phyloP scores from a whole-genome alignment of 495 filamentous ascomycete species.

The Podospora sp. region DNA sequence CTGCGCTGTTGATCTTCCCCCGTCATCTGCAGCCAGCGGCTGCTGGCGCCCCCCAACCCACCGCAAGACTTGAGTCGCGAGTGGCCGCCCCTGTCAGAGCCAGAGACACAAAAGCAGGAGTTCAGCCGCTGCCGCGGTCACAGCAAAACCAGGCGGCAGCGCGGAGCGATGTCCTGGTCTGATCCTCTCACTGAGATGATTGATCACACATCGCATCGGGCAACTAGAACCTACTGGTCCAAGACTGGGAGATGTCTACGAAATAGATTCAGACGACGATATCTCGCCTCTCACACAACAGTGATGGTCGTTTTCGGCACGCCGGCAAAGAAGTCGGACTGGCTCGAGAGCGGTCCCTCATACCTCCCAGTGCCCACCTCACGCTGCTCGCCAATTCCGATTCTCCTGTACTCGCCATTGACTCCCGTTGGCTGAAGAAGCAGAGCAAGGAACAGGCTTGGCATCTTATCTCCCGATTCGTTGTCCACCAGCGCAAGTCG shows the following conservation, averaged over 20 bases:
- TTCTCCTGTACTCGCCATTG: constrained; percentile 2
- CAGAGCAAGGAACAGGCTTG: background rate
- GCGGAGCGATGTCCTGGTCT: too few relatives aligned
- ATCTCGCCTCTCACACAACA: background rate
- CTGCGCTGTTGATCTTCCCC: background rate
- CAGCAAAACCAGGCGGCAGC: too few relatives aligned
- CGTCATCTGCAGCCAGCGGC: background rate
- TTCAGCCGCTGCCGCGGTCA: background rate
- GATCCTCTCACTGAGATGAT: too few relatives aligned
- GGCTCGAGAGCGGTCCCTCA: background rate
- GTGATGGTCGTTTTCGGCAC: background rate
- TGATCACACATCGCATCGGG: too few relatives aligned
- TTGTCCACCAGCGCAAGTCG: background rate
- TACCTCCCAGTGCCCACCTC: constrained; percentile 2
- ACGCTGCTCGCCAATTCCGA: constrained; percentile 8
- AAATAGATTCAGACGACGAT: background rate
- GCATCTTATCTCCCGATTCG: background rate
- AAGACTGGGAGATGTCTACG: background rate
- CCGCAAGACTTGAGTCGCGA: background rate
- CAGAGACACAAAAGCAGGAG: constrained; percentile 17
- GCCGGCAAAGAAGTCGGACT: background rate
- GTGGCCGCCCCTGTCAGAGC: constrained; percentile 2
- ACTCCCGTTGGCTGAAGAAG: background rate
- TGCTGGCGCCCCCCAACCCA: background rate
- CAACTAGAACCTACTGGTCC: too few relatives aligned